Evolutionary conservation across 805 yeast genomes (phyloP), one percentile per base, ranked within the genome.

Genomic region (Gaillardinia entomophila): DNA sequence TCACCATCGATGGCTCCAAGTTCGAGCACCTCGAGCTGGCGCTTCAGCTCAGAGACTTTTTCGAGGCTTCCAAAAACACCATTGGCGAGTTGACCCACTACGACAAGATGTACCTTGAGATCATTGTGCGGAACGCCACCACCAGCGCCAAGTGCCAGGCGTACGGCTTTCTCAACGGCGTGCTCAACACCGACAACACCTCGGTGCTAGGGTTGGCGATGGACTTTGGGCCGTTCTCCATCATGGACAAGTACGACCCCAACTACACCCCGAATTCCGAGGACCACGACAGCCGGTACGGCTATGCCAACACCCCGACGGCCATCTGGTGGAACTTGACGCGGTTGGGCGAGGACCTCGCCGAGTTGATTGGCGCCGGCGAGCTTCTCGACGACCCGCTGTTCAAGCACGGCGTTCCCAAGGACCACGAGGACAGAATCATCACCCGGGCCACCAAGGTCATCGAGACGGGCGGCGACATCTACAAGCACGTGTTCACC

Each of bases 171-270:
- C 56, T 89, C 44, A 92, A 90, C 49, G 98, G 98, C 11, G 97
- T 92, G 4, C 63, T 92, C 35, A 90, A 90, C 54, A 89, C 97
- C 0, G 98, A 90, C 51, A 90, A 90, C 51, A 86, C 96, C 1
- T 85, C 96, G 0, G 69, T 90, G n/a, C 49, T 82, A 27, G 98
- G 98, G 0, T 62, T 88, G 8, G 75, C 95, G 0, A 74, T 92
- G 57, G 98, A 90, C 57, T 92, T 82, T 56, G 98, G 97, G 3
- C 97, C 98, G 1, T 92, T 85, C 60, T 84, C 94, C 13, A 82
- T 88, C 38, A 73, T 89, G 82, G 96, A 89, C 50, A 75, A 73
- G 28, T 90, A 81, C 51, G 79, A 86, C 48, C 89, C 94, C 12
- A 57, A 70, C 30, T 90, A 72, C 50, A 84, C 97, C 0, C 90